These are phyloP conservation scores for Notholithocarpus densiflorus DNA, from an alignment of 306 rosid genomes.

Conservation along the genomic window DNA sequence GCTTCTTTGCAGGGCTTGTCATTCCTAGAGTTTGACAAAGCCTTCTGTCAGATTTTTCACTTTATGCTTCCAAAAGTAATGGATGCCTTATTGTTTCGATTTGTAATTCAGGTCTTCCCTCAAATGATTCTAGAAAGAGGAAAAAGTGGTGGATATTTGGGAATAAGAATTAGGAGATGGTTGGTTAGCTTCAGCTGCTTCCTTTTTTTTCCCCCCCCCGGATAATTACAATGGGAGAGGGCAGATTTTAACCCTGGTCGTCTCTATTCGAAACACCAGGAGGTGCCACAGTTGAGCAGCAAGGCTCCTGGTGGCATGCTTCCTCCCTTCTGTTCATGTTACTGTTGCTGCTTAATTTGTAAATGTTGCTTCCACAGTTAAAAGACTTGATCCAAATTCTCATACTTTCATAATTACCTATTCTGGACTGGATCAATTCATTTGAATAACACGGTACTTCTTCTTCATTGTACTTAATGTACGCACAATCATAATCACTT, in stretches of 20 bases:
- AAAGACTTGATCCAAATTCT: neutral
- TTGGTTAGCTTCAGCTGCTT: neutral
- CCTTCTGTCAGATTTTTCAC: neutral
- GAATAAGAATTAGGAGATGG: constrained; percentile 46
- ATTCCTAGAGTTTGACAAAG: neutral
- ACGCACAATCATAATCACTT: too few relatives aligned
- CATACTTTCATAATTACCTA: neutral
- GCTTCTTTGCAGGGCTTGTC: neutral
- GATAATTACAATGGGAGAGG: too few relatives aligned
- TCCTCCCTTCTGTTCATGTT: constrained; percentile 8
- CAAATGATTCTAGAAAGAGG: constrained; percentile 63
- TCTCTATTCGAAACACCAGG: too few relatives aligned
- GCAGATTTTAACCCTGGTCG: too few relatives aligned
- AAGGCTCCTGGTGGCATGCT: neutral
- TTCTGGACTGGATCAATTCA: neutral
- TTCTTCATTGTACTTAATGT: neutral
- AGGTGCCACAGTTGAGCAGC: too few relatives aligned
- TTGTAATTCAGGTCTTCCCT: constrained; percentile 43
- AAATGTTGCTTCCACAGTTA: neutral
- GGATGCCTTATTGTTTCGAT: constrained; percentile 14
- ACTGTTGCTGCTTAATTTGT: neutral
- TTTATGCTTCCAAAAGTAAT: neutral
- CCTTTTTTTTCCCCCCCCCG: too few relatives aligned
- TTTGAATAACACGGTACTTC: neutral
- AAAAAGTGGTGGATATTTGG: constrained; percentile 83